phyloP scores from a whole-genome alignment of 345 rosid species.

The Heritiera fomes region DNA sequence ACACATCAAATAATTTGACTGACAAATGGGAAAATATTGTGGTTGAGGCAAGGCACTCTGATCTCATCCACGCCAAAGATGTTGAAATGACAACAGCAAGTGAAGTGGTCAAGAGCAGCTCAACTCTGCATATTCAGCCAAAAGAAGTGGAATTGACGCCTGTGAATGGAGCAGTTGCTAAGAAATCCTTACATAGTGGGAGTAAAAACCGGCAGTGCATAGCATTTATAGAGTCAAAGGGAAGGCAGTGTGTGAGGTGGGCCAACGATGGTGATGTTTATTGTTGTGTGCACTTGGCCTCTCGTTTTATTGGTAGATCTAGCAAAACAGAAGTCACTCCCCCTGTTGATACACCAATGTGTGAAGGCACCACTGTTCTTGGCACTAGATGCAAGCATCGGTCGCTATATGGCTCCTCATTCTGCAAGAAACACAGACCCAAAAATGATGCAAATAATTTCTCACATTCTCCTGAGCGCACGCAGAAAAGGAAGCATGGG shows the following conservation, averaged over 20 bases:
- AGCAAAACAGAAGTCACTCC: conserved; percentile 54
- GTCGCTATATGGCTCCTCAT: conserved; percentile 72
- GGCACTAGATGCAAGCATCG: conserved; percentile 97
- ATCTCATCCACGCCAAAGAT: conserved; percentile 28
- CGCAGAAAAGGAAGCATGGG: conserved; percentile 55
- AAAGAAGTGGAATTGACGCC: conserved; percentile 40
- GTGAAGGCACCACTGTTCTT: conserved; percentile 93
- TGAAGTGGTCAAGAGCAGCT: conserved; percentile 32
- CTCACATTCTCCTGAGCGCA: conserved; percentile 33
- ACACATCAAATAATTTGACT: conserved; percentile 48
- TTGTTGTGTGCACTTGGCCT: conserved; percentile 97
- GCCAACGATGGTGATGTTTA: conserved; percentile 97
- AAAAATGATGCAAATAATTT: conserved; percentile 37
- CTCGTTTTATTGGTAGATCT: conserved; percentile 77
- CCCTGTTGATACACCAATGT: conserved; percentile 62
- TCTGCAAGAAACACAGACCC: conserved; percentile 92
- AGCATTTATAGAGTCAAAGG: conserved; percentile 92
- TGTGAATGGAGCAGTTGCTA: conserved; percentile 36
- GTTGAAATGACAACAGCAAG: conserved; percentile 28
- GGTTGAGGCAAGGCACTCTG: conserved; percentile 59
- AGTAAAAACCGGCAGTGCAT: conserved; percentile 77
- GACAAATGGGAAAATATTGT: conserved; percentile 74
- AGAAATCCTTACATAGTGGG: conserved; percentile 52
- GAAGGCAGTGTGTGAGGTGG: conserved; percentile 97
- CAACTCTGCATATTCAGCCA: conserved; percentile 27